phyloP scores from a whole-genome alignment of 257 asterid species.

The Nemophila menziesii region DNA sequence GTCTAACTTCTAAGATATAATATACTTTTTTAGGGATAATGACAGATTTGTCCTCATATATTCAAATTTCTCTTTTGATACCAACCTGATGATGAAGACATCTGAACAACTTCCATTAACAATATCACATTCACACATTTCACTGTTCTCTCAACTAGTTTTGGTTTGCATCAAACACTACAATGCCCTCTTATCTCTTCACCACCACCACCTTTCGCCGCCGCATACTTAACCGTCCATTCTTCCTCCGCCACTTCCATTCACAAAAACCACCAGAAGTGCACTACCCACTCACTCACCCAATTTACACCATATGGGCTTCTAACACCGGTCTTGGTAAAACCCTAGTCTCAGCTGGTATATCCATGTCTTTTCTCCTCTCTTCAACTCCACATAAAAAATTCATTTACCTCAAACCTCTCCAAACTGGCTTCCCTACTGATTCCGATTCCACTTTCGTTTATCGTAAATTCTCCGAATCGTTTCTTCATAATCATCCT shows the following conservation, averaged over 20 bases:
- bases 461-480: slow-evolving; percentile 44
- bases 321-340: slow-evolving; percentile 90
- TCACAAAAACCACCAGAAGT: slow-evolving; percentile 20
- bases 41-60: too few relatives aligned
- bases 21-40: too few relatives aligned
- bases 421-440: slow-evolving; percentile 82
- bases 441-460: slow-evolving; percentile 90
- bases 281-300: slow-evolving; percentile 69
- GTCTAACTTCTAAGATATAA: too few relatives aligned
- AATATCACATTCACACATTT: too few relatives aligned
- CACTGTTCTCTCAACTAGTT: slow-evolving; percentile 11
- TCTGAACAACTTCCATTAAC: too few relatives aligned
- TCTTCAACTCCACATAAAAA: slow-evolving; percentile 28
- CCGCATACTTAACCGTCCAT: slow-evolving; percentile 16
- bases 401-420: slow-evolving; percentile 69
- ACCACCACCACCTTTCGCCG: slow-evolving; percentile 16
- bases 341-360: slow-evolving; percentile 97
- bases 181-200: slow-evolving; percentile 4
- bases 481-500: slow-evolving; percentile 30
- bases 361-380: slow-evolving; percentile 64
- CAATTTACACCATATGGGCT: slow-evolving; percentile 89
- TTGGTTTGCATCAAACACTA: background rate
- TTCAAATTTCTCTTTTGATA: too few relatives aligned
- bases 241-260: slow-evolving; percentile 21
- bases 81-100: too few relatives aligned